Evolutionary conservation across 2,329 filamentous ascomycete species (phyloP), one percentile per base, ranked within the genome.

Genomic region (Purpureocillium lavendulum): DNA sequence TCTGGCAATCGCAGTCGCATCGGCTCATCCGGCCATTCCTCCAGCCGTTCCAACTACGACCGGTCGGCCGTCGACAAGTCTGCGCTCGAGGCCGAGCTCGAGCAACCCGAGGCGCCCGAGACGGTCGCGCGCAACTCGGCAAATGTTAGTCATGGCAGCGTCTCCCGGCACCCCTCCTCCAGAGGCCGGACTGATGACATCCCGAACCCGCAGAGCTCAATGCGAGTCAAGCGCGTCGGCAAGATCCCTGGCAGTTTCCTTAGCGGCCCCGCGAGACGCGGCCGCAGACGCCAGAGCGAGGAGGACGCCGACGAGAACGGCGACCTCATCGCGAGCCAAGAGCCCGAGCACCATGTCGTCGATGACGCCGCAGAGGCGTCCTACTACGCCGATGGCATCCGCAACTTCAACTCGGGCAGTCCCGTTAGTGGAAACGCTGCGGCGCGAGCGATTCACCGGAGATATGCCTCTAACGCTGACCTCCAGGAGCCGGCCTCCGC

Each of bases 201-300:
- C 28, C 62, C 66, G 28, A 80, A 76, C 12, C 65, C 78, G 2
- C 84, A 86, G 44, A 81, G 82, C 50, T 87, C 86, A 1, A 77
- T 88, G 70, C 76, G 87, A 5, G 69, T 89, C 42, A 90, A 89
- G 62, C 72, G 85, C 44, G 76, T 87, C 12, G 82, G 82, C 13
- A 85, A 86, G 59, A 70, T 83, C 7, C 77, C 82, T 3, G 87
- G 86, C 1, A 83, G 78, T 43, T 89, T 90, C 48, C 66, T 92
- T 16, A 87, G 84, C 49, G 86, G 84, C 1, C 87, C 87, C 21
- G 84, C 87, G 15, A 76, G 87, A 40, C 73, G 87, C 49, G 87
- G 85, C 18, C 74, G 84, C 45, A 71, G 80, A 47, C 68, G 78
- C 42, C 73, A 73, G 51, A 84, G 80, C 50, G 80, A 84, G 45